A percentile compares a stretch with the other conserved stretches of the same genome.
Conservation (phyloP, 202 grass and related monocot species). For the Thinopyrum obtusiflorum region DNA sequence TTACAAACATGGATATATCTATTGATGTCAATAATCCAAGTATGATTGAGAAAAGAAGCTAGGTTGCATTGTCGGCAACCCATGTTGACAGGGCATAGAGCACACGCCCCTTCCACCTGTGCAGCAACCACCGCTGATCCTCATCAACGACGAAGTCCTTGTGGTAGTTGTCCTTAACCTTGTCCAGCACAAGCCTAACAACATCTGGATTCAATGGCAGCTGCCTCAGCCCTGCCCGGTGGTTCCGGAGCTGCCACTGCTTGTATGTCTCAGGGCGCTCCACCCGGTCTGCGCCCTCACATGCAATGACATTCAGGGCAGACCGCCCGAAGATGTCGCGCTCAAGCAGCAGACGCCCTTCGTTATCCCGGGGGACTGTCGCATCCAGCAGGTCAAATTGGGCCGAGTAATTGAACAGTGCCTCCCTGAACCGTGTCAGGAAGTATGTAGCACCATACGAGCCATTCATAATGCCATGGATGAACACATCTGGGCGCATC, state of each 20-base stretch:
- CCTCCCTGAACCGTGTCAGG: slow-evolving; percentile 21
- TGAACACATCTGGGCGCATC: slow-evolving; percentile 1
- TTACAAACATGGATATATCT: slow-evolving; percentile 1
- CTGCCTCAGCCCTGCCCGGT: slow-evolving; percentile 52
- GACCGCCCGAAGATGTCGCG: slow-evolving; percentile 43
- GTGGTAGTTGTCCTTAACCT: slow-evolving; percentile 49
- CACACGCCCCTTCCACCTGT: slow-evolving; percentile 63
- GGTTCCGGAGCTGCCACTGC: slow-evolving; percentile 55
- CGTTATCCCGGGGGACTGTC: slow-evolving; percentile 32
- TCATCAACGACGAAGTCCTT: slow-evolving; percentile 58
- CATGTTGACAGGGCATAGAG: slow-evolving; percentile 47
- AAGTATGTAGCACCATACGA: slow-evolving; percentile 14
- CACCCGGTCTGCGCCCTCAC: slow-evolving; percentile 50
- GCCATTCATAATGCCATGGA: slow-evolving; percentile 11
- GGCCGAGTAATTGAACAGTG: slow-evolving; percentile 53
- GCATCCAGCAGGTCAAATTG: slow-evolving; percentile 56
- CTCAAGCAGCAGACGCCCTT: slow-evolving; percentile 40
- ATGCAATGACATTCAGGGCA: slow-evolving; percentile 55
- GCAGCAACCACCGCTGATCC: slow-evolving; percentile 62
- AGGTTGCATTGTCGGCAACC: slow-evolving; percentile 26
- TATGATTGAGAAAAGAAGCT: slow-evolving; percentile 5
- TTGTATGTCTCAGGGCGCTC: slow-evolving; percentile 68
- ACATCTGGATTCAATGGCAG: slow-evolving; percentile 49
- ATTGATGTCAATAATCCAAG: neutral
- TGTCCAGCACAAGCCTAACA: slow-evolving; percentile 33